These are phyloP conservation scores for Dioszegia crocea DNA, from an alignment of 768 basidiomycete genomes.

Conservation along the genomic window DNA sequence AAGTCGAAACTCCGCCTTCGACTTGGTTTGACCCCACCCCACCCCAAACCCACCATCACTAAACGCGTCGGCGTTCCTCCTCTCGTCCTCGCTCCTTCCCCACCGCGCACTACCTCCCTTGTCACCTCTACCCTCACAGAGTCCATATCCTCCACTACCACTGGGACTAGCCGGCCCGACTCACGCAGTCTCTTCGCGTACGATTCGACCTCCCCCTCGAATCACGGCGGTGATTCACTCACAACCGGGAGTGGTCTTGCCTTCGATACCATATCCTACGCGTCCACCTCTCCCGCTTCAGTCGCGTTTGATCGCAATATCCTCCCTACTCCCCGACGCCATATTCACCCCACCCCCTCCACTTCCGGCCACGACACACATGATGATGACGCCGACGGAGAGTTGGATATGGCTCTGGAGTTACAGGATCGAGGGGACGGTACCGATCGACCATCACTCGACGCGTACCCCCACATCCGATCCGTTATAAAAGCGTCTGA, in stretches of 20 bases:
- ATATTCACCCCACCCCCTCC: slow-evolving; percentile 5
- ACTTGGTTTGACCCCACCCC: slow-evolving; percentile 41
- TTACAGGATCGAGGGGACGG: neutral
- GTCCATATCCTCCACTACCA: slow-evolving; percentile 9
- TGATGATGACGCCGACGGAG: neutral
- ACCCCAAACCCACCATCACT: slow-evolving; percentile 21
- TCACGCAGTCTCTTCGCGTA: slow-evolving; percentile 32
- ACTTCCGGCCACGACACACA: neutral
- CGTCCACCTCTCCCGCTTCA: slow-evolving; percentile 17
- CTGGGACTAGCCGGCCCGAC: slow-evolving; percentile 10
- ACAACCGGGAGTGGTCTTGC: slow-evolving; percentile 1
- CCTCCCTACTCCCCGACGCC: neutral
- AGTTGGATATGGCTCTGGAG: neutral
- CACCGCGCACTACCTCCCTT: neutral
- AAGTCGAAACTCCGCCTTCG: slow-evolving; percentile 46
- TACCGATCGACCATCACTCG: neutral
- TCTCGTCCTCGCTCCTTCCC: slow-evolving; percentile 3
- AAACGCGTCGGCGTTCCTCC: neutral
- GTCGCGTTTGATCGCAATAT: neutral
- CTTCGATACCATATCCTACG: slow-evolving; percentile 27
- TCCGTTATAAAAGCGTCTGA: slow-evolving; percentile 16
- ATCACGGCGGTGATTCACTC: neutral
- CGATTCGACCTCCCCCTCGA: slow-evolving; percentile 22
- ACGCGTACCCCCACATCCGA: slow-evolving; percentile 19
- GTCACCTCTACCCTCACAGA: neutral